These are phyloP conservation scores for Leishmania tarentolae DNA, from an alignment of 208 protist species.

Conservation along the genomic window DNA sequence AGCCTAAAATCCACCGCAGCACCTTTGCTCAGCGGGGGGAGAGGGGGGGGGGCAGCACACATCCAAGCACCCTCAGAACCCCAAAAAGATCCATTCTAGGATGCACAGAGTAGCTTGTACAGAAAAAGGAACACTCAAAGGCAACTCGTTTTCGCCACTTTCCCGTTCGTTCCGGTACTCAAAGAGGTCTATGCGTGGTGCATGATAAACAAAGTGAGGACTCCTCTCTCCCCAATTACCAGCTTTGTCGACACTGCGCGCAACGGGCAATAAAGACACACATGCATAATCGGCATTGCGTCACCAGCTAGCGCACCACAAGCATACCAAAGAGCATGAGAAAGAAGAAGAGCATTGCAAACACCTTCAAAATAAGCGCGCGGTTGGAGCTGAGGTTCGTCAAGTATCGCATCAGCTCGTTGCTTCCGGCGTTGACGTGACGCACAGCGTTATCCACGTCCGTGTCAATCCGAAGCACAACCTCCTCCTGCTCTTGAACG, in stretches of 20 bases:
- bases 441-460: slow-evolving; percentile 81
- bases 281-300: not conserved
- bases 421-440: slow-evolving; percentile 93
- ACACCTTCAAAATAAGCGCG: slow-evolving; percentile 93
- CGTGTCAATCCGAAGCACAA: slow-evolving; percentile 90
- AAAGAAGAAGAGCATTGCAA: slow-evolving; percentile 92
- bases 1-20: no score
- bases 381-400: slow-evolving; percentile 88
- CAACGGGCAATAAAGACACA: not conserved
- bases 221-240: not conserved
- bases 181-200: not conserved
- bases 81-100: not conserved
- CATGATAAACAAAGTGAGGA: not conserved
- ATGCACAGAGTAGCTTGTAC: not conserved
- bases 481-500: slow-evolving; percentile 93
- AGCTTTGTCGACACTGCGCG: not conserved
- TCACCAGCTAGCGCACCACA: slow-evolving; percentile 60
- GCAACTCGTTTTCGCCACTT: not conserved
- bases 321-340: slow-evolving; percentile 92
- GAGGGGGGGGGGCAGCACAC: not conserved
- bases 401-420: slow-evolving; percentile 91
- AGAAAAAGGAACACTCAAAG: not conserved
- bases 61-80: not conserved
- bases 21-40: not conserved
- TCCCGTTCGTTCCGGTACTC: not conserved